Evolutionary conservation across 352 stramenopile species (phyloP).

Genomic region (Pilasporangium apinafurcum): DNA sequence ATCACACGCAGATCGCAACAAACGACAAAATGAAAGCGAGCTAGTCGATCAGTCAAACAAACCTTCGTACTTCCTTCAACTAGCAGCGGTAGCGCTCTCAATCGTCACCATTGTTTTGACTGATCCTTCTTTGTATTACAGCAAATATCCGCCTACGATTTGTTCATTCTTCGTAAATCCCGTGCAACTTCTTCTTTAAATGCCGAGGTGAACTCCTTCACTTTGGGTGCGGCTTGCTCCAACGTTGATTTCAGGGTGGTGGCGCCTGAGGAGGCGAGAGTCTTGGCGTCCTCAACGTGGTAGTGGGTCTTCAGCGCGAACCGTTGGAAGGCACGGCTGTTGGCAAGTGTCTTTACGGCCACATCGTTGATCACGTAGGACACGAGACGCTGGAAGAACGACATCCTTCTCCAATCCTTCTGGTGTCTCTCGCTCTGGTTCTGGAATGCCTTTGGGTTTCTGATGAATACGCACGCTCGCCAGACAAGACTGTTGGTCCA

Average conservation of each 20-base stretch:
- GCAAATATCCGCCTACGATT: too few species aligned
- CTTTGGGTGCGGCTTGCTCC: slow-evolving; percentile 57
- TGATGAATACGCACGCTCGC: too few species aligned
- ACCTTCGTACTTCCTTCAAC: too few species aligned
- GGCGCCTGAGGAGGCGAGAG: slow-evolving; percentile 40
- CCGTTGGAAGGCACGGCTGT: slow-evolving; percentile 77
- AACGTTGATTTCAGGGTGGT: slow-evolving; percentile 40
- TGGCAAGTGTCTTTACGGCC: slow-evolving; percentile 74
- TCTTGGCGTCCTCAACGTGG: slow-evolving; percentile 78
- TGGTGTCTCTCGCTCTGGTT: too few species aligned
- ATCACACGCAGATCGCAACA: too few species aligned
- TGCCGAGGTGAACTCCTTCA: slow-evolving; percentile 66
- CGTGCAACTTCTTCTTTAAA: slow-evolving; percentile 69
- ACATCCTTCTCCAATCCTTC: slow-evolving; percentile 50
- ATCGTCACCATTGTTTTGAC: too few species aligned
- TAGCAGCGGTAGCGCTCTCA: too few species aligned
- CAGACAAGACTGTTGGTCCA: too few species aligned
- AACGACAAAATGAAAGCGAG: too few species aligned
- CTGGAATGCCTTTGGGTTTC: too few species aligned
- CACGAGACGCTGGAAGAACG: slow-evolving; percentile 78
- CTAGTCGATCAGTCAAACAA: too few species aligned
- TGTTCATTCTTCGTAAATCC: slow-evolving; percentile 77
- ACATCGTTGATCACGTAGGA: slow-evolving; percentile 83
- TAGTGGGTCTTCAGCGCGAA: slow-evolving; percentile 85
- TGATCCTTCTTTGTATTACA: too few species aligned